These are phyloP conservation scores for Phytophthora foliorum DNA, from an alignment of 352 stramenopile genomes.

Conservation along the genomic window DNA sequence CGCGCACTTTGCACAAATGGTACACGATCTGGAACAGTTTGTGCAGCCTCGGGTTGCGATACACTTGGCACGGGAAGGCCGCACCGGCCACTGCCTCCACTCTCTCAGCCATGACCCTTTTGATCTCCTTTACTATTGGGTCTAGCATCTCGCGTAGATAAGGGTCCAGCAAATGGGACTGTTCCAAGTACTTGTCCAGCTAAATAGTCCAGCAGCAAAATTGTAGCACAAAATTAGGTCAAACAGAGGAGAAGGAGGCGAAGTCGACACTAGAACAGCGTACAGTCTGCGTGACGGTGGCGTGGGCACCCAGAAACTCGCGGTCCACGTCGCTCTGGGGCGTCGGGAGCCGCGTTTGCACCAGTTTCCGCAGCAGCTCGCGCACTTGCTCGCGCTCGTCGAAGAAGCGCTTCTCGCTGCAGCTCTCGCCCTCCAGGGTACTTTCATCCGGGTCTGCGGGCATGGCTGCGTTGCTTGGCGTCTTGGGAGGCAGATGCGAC, in stretches of 20 bases:
- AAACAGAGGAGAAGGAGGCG: neutral
- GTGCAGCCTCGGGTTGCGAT: constrained; percentile 79
- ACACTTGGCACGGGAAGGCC: constrained; percentile 85
- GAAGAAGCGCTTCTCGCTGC: constrained; percentile 72
- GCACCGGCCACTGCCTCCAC: constrained; percentile 18
- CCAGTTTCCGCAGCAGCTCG: constrained; percentile 51
- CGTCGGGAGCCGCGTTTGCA: constrained; percentile 34
- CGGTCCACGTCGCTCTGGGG: constrained; percentile 57
- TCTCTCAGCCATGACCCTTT: constrained; percentile 61
- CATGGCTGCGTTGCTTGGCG: constrained; percentile 10
- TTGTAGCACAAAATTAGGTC: neutral
- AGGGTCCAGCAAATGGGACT: constrained; percentile 91
- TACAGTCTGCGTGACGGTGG: constrained; percentile 62
- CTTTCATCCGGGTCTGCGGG: neutral
- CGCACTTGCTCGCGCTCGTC: constrained; percentile 63
- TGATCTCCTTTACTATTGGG: constrained; percentile 69
- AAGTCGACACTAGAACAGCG: constrained; percentile 5
- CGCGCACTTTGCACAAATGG: constrained; percentile 96
- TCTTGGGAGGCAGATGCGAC: neutral
- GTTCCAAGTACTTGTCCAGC: constrained; percentile 92
- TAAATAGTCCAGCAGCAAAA: constrained; percentile 28
- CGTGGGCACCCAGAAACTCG: constrained; percentile 52
- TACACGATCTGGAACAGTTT: constrained; percentile 95
- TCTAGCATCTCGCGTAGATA: constrained; percentile 85
- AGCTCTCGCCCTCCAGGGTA: constrained; percentile 46